Conservation (phyloP, 768 basidiomycete genomes). For the Amyloporia xantha region DNA sequence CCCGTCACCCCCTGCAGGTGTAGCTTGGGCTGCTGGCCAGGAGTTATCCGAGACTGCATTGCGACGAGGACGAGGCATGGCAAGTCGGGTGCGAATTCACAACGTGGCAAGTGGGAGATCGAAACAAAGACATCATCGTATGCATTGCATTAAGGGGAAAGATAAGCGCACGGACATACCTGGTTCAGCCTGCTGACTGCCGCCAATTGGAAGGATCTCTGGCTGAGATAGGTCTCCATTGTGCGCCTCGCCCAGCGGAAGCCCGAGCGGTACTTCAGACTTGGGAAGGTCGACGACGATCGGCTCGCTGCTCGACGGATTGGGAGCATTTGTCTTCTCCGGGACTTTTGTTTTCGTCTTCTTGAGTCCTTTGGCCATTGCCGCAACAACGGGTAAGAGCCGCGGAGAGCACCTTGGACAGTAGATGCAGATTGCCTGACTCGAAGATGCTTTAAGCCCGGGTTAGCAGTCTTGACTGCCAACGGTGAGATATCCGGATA, state of each 20-base stretch:
- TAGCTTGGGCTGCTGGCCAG: not conserved
- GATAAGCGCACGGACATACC: slow-evolving; percentile 6
- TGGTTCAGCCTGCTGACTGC: slow-evolving; percentile 1
- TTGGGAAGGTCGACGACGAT: not conserved
- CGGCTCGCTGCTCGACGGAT: not conserved
- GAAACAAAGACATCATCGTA: not conserved
- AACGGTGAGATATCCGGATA: not conserved
- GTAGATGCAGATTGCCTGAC: not conserved
- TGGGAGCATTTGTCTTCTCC: not conserved
- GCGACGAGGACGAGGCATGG: slow-evolving; percentile 3
- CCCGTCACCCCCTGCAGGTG: not conserved
- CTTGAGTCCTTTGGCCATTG: not conserved
- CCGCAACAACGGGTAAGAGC: not conserved
- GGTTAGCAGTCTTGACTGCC: not conserved
- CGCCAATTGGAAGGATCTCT: not conserved
- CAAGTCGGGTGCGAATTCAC: not conserved
- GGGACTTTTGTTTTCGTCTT: not conserved
- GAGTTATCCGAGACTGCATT: not conserved
- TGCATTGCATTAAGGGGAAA: not conserved
- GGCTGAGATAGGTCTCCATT: not conserved
- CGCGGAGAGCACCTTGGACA: not conserved
- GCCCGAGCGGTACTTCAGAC: not conserved
- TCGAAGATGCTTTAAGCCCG: not conserved
- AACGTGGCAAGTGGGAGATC: not conserved
- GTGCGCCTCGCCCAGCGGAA: not conserved